These are phyloP conservation scores for Xerocomus potaroensis DNA, from an alignment of 768 basidiomycete species.

Conservation along the genomic window DNA sequence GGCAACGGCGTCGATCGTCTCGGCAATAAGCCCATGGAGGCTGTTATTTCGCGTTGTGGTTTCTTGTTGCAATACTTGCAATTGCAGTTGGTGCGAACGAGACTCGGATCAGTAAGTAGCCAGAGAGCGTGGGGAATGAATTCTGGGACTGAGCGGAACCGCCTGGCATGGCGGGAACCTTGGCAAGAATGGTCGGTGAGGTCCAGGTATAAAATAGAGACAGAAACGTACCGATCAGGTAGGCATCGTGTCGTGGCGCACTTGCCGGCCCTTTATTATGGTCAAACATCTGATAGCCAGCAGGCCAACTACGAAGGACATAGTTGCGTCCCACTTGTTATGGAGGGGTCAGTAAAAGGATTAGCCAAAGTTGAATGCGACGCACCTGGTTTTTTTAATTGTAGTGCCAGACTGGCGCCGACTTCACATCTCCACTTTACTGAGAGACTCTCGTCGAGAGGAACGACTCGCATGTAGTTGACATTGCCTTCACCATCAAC, in stretches of 20 bases:
- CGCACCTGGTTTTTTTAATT: conserved; percentile 49
- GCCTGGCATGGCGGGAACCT: conserved; percentile 42
- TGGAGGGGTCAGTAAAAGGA: not conserved
- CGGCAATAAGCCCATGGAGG: conserved; percentile 45
- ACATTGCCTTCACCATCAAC: conserved; percentile 62
- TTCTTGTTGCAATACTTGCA: conserved; percentile 79
- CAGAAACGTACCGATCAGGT: conserved; percentile 65
- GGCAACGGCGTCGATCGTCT: conserved; percentile 32
- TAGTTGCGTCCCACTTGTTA: conserved; percentile 49
- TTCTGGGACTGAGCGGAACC: conserved; percentile 80
- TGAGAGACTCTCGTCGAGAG: conserved; percentile 44
- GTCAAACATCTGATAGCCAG: conserved; percentile 66
- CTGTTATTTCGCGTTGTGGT: conserved; percentile 66
- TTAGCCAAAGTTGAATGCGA: not conserved
- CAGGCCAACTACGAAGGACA: conserved; percentile 61
- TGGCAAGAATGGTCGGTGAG: not conserved
- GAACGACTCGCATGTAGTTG: conserved; percentile 63
- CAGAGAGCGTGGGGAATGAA: conserved; percentile 82
- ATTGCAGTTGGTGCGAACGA: conserved; percentile 48
- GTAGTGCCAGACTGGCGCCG: conserved; percentile 39
- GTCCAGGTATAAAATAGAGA: not conserved
- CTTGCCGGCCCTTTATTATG: conserved; percentile 62
- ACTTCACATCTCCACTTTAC: conserved; percentile 56
- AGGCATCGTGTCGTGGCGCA: conserved; percentile 67
- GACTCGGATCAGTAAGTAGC: conserved; percentile 55